Evolutionary conservation across 768 basidiomycete species (phyloP), one percentile per base, ranked within the genome.

Genomic region (Auriculariales sp.): DNA sequence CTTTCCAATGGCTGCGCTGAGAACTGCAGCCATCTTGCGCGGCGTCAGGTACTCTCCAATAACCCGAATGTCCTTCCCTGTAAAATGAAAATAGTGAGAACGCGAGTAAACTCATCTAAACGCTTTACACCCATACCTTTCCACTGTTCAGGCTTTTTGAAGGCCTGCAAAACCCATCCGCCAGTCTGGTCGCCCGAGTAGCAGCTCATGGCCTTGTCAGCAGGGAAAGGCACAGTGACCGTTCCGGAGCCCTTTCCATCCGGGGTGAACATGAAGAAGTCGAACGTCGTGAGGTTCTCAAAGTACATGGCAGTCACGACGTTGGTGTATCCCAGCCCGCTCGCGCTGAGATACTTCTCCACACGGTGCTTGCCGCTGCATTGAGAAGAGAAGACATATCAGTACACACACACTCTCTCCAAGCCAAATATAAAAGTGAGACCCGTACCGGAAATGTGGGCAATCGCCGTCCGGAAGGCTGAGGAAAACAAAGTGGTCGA

Each of bases 401-500:
- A n/a, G n/a, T n/a, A n/a, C n/a, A n/a, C n/a, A n/a, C n/a, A n/a
- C n/a, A n/a, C n/a, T n/a, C n/a, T n/a, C n/a, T n/a, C n/a, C n/a
- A n/a, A n/a, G n/a, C n/a, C n/a, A n/a, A n/a, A n/a, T n/a, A n/a
- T n/a, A n/a, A n/a, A n/a, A n/a, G n/a, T n/a, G n/a, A n/a, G n/a
- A n/a, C n/a, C n/a, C n/a, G n/a, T n/a, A 29, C 46, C 51, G 49
- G 46, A 50, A 53, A 44, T 53, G 53, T 10, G 53, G 49, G 15
- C 47, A 45, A 15, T 47, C 30, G 25, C 31, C 22, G 6, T 50
- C 17, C 1, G 19, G 15, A 29, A 27, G 45, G n/a, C n/a, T n/a
- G n/a, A 50, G 51, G 47, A 44, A 53, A 6, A 57, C 47, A 31
- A 57, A 53, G 27, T 55, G 56, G 25, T 55, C 51, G 19, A 57